A percentile compares a stretch with the other conserved stretches of the same genome.
These are phyloP conservation scores for Warburgia ugandensis DNA, from an alignment of 164 flowering plant genomes.

Conservation along the genomic window DNA sequence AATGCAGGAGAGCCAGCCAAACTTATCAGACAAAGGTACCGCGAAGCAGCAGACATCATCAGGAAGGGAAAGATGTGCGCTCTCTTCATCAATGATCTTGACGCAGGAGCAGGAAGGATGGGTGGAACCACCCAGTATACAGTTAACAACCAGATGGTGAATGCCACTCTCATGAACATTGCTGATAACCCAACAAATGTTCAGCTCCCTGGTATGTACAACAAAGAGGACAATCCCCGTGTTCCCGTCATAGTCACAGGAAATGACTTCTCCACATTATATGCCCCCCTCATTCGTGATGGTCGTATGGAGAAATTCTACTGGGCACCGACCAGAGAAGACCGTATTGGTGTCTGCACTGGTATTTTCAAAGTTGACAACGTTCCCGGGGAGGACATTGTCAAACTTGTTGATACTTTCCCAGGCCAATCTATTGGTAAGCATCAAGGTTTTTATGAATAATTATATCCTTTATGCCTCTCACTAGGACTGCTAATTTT, in stretches of 20 bases:
- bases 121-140: constrained; percentile 51
- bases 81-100: constrained; percentile 47
- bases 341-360: constrained; percentile 38
- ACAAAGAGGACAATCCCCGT: constrained; percentile 41
- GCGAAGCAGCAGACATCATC: constrained; percentile 45
- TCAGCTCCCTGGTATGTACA: constrained; percentile 50
- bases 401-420: constrained; percentile 34
- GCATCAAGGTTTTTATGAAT: too few species aligned
- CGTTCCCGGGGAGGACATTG: constrained; percentile 22
- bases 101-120: constrained; percentile 45
- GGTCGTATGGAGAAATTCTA: constrained; percentile 57
- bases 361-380: constrained; percentile 37
- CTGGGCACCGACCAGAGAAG: constrained; percentile 47
- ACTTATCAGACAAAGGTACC: constrained; percentile 40
- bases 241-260: constrained; percentile 49
- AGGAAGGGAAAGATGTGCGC: constrained; percentile 43
- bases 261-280: constrained; percentile 46
- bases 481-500: too few species aligned
- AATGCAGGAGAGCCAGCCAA: constrained; percentile 47
- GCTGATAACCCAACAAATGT: constrained; percentile 51
- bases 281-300: constrained; percentile 51
- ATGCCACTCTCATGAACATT: constrained; percentile 52
- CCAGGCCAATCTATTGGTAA: constrained; percentile 46
- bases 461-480: too few species aligned
- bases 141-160: constrained; percentile 54